Evolutionary conservation across 1,284 basidiomycete genomes (phyloP).

Genomic region (Amylostereum chailletii): DNA sequence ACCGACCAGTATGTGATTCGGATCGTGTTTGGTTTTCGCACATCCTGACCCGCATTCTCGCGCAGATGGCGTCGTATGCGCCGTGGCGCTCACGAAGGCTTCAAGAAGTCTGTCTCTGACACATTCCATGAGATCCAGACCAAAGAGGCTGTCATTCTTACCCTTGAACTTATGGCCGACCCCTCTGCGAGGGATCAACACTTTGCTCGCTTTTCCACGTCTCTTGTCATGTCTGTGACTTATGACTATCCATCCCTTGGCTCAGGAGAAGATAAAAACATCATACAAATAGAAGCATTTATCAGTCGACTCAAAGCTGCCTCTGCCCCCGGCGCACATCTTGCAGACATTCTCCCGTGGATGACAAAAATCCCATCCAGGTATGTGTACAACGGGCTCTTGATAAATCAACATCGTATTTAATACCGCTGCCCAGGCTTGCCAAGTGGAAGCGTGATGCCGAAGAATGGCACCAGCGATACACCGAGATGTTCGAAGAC

Average conservation of each 20-base stretch:
- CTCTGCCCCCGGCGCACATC: background rate
- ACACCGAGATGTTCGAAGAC: background rate
- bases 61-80: constrained; percentile 9
- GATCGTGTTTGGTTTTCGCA: background rate
- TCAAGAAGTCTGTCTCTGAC: constrained; percentile 2
- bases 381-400: background rate
- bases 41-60: background rate
- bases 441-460: constrained; percentile 1
- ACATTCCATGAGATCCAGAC: constrained; percentile 1
- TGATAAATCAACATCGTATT: background rate
- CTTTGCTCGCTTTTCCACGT: background rate
- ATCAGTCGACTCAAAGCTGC: background rate
- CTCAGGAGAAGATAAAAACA: background rate
- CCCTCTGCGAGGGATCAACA: background rate
- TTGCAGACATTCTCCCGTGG: background rate
- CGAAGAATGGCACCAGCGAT: too few relatives aligned
- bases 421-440: background rate
- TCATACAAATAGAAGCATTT: background rate
- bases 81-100: constrained; percentile 7
- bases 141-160: background rate
- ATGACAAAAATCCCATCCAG: background rate
- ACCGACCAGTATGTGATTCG: background rate
- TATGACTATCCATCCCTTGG: background rate
- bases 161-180: background rate
- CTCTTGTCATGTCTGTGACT: background rate